Evolutionary conservation across 1,139 yeast species (phyloP), one percentile per base, ranked within the genome.

Genomic region (Suhomyces bolitotheri): DNA sequence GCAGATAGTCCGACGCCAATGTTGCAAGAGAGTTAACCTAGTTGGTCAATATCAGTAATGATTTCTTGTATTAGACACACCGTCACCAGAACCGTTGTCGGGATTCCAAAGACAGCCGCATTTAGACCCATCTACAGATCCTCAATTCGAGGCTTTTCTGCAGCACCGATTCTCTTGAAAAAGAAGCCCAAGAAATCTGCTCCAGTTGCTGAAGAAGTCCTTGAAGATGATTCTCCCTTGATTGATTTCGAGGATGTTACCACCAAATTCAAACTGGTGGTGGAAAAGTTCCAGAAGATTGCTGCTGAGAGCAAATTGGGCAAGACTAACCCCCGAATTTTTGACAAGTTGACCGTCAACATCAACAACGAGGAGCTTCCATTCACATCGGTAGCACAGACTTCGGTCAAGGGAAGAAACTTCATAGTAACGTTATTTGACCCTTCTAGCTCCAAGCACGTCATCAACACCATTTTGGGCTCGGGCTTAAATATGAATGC

Each of bases 371-470:
- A 64, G 17, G 69, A 70, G 24, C 63, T 60, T 5, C 71, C 69
- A 6, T 83, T 82, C 53, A 72, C 76, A 4, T 70, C 79, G 7
- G 60, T 89, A 21, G 96, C 97, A 1, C 85, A 86, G 43, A 80
- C 95, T 6, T 72, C 87, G 1, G 53, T 81, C 34, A 84, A 87
- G 50, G 74, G 77, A 38, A 72, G 87, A 50, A 71, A 79, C 40
- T 68, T 85, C 33, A 64, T 78, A 30, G 74, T 90, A 20, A 88
- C 95, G 0, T 92, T 89, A 2, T 90, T 82, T 58, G 96, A 89
- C 50, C 94, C 96, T 8, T 67, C 67, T 33, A 74, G 86, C 47
- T 73, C 79, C 17, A 84, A 86, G 51, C 72, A 76, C 43, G 76
- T 90, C 17, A 72, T 83, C 30, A 80, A 87, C 41, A 72, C 89